Evolutionary conservation across 139 green algal species (phyloP).

Genomic region (Diplosphaera chodatii): DNA sequence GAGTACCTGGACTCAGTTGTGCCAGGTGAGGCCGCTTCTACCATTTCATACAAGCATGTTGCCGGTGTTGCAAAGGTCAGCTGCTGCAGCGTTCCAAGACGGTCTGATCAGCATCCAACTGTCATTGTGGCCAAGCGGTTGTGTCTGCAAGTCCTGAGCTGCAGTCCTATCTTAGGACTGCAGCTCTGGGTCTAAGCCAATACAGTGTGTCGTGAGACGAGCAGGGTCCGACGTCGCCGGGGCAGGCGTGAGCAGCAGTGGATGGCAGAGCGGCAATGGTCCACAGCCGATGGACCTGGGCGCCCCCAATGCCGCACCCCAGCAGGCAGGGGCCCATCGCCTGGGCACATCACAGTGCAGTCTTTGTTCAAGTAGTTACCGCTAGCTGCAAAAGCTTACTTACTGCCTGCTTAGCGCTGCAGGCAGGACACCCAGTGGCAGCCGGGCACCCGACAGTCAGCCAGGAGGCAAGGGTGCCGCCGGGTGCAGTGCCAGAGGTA

Average conservation of each 20-base stretch:
- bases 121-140: too few species aligned
- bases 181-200: too few species aligned
- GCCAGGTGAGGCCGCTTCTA: not conserved
- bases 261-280: not conserved
- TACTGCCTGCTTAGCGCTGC: too few species aligned
- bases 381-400: too few species aligned
- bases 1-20: conserved; percentile 8
- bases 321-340: not conserved
- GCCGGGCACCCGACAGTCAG: not conserved
- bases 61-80: too few species aligned
- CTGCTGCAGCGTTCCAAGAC: too few species aligned
- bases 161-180: too few species aligned
- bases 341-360: too few species aligned
- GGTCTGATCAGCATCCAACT: too few species aligned
- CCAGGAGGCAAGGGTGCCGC: not conserved
- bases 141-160: too few species aligned
- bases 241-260: not conserved
- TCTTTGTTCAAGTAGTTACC: too few species aligned
- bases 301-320: not conserved
- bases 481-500: not conserved
- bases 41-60: not conserved
- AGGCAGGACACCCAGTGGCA: too few species aligned
- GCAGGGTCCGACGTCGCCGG: not conserved
- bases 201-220: not conserved
- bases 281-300: not conserved